These are phyloP conservation scores for Acidiella bohemica DNA, from an alignment of 495 filamentous ascomycete genomes.

Conservation along the genomic window DNA sequence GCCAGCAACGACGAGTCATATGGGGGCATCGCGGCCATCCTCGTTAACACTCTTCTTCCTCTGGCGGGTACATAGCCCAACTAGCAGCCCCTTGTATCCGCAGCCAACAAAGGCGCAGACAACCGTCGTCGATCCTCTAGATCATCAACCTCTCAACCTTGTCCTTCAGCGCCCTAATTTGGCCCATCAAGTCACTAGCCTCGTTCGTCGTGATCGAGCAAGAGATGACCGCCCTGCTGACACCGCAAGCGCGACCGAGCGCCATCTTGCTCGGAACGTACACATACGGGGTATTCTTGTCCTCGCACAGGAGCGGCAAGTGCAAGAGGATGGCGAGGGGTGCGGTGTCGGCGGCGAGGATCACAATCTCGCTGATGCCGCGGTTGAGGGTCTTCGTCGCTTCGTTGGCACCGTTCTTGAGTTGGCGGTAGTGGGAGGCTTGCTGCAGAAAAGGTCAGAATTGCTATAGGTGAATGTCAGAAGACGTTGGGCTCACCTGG, in stretches of 20 bases:
- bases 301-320: conserved; percentile 74
- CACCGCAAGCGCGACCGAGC: conserved; percentile 73
- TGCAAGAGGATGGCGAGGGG: conserved; percentile 87
- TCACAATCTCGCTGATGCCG: conserved; percentile 74
- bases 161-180: conserved; percentile 77
- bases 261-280: conserved; percentile 58
- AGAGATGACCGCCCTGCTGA: conserved; percentile 74
- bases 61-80: too few species aligned
- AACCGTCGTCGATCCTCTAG: too few species aligned
- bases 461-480: too few species aligned
- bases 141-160: conserved; percentile 96
- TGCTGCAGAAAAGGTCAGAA: background rate
- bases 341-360: conserved; percentile 75
- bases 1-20: too few species aligned
- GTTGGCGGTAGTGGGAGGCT: background rate
- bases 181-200: conserved; percentile 67
- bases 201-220: conserved; percentile 87
- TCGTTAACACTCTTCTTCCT: too few species aligned
- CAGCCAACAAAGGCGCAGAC: too few species aligned
- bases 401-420: conserved; percentile 47
- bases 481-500: conserved; percentile 79
- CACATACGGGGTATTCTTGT: conserved; percentile 43
- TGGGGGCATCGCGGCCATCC: too few species aligned
- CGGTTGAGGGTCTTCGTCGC: conserved; percentile 79
- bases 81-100: too few species aligned